Conservation (phyloP, 768 basidiomycete species). For the Postia placenta region DNA sequence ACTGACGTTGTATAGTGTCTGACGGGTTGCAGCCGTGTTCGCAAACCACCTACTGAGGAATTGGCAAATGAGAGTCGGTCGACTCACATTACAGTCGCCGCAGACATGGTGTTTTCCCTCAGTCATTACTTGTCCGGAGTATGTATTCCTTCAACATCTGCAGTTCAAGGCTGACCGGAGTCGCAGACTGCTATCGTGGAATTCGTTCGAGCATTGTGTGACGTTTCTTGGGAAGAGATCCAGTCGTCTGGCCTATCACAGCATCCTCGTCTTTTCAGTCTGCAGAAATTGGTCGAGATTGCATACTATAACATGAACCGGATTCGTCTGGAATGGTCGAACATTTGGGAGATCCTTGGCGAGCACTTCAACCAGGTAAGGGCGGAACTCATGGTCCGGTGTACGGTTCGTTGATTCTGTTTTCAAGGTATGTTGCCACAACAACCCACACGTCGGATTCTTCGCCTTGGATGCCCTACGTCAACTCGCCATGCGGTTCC, state of each 20-base stretch:
- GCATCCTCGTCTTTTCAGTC: constrained; percentile 90
- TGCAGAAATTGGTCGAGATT: constrained; percentile 97
- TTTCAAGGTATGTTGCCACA: constrained; percentile 92
- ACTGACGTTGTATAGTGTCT: constrained; percentile 26
- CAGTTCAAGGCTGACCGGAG: neutral
- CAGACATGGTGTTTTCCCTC: constrained; percentile 98
- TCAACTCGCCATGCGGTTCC: constrained; percentile 95
- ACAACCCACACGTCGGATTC: constrained; percentile 92
- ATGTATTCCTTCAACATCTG: constrained; percentile 25
- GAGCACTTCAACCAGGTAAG: constrained; percentile 97
- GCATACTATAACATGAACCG: constrained; percentile 99
- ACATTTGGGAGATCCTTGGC: constrained; percentile 95
- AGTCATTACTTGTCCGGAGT: constrained; percentile 95
- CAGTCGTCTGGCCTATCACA: constrained; percentile 94
- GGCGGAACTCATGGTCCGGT: neutral
- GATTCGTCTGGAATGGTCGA: constrained; percentile 97
- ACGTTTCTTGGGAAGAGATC: constrained; percentile 99
- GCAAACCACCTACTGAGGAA: constrained; percentile 81
- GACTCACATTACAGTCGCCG: constrained; percentile 96
- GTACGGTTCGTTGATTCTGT: too few relatives aligned
- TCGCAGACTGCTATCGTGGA: constrained; percentile 90
- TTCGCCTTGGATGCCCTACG: constrained; percentile 96
- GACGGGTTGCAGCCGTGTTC: constrained; percentile 22
- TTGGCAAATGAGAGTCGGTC: constrained; percentile 95
- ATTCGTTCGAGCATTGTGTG: constrained; percentile 92